Evolutionary conservation across 2,329 filamentous ascomycete genomes (phyloP).

Genomic region (Penicillium sp.): DNA sequence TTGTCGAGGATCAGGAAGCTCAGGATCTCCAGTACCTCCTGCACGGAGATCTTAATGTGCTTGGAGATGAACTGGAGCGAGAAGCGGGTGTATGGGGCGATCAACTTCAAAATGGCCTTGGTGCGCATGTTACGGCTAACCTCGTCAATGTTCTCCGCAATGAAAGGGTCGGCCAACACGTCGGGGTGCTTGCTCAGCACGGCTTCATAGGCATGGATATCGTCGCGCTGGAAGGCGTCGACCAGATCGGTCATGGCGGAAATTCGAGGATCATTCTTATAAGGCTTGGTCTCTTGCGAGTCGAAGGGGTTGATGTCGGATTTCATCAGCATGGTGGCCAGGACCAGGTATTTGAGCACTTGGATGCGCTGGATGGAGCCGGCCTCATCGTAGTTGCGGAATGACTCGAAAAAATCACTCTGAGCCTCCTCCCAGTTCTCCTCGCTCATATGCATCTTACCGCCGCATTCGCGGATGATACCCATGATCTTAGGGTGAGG

Average conservation of each 20-base stretch:
- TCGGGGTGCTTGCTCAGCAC: slow-evolving; percentile 87
- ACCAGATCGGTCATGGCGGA: slow-evolving; percentile 97
- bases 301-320: slow-evolving; percentile 99
- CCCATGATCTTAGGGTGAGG: slow-evolving; percentile 99
- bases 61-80: slow-evolving; percentile 84
- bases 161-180: slow-evolving; percentile 88
- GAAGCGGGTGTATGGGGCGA: slow-evolving; percentile 93
- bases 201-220: slow-evolving; percentile 87
- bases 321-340: slow-evolving; percentile 98
- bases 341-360: slow-evolving; percentile 92
- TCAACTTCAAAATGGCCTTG: slow-evolving; percentile 89
- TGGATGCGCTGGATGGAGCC: slow-evolving; percentile 95
- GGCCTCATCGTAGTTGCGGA: slow-evolving; percentile 98
- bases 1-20: slow-evolving; percentile 90
- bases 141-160: slow-evolving; percentile 98
- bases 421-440: slow-evolving; percentile 99
- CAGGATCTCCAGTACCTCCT: slow-evolving; percentile 93
- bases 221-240: slow-evolving; percentile 92
- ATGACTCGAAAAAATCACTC: slow-evolving; percentile 97
- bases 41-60: slow-evolving; percentile 80
- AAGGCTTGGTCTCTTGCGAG: slow-evolving; percentile 97
- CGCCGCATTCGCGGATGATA: slow-evolving; percentile 96
- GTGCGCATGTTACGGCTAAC: slow-evolving; percentile 98
- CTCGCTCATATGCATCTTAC: slow-evolving; percentile 99
- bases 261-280: slow-evolving; percentile 92